A percentile compares a stretch with the other conserved stretches of the same genome.
Evolutionary conservation across 1,284 basidiomycete genomes (phyloP).

Genomic region (Stygiomarasmius scandens): DNA sequence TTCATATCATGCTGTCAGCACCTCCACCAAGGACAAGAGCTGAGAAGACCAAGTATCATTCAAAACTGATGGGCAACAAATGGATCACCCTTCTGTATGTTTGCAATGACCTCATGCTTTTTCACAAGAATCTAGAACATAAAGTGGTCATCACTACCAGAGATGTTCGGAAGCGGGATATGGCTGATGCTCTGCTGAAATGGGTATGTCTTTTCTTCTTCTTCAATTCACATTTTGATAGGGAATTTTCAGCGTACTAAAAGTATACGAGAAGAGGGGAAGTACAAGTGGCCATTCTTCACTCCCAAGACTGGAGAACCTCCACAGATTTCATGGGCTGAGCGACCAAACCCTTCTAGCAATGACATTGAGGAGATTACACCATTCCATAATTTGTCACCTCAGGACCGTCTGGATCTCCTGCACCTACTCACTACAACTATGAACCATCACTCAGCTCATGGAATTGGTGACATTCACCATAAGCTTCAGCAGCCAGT

Average conservation of each 20-base stretch:
- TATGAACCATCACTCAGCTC: conserved; percentile 11
- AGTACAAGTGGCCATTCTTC: conserved; percentile 10
- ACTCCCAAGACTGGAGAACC: neutral
- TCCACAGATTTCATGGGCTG: neutral
- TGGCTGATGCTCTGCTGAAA: conserved; percentile 5
- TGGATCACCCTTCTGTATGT: conserved; percentile 5
- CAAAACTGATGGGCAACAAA: neutral
- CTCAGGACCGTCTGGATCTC: neutral
- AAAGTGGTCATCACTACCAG: neutral
- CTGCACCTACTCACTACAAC: neutral
- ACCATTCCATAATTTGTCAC: neutral
- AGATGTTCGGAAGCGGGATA: neutral
- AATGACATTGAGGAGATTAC: neutral
- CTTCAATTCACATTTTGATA: neutral
- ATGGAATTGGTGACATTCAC: conserved; percentile 6
- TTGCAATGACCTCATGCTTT: conserved; percentile 2
- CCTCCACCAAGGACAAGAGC: neutral
- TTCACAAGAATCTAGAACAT: neutral
- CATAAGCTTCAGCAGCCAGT: conserved; percentile 2
- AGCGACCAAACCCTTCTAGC: neutral
- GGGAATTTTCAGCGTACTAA: neutral
- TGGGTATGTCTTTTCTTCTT: neutral
- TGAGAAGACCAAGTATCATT: neutral
- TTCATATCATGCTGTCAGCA: neutral
- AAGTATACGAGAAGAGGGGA: neutral